A percentile compares a stretch with the other conserved stretches of the same genome.
Evolutionary conservation across 1,139 yeast genomes (phyloP).

Genomic region (Yamadazyma spencermartinsiae): DNA sequence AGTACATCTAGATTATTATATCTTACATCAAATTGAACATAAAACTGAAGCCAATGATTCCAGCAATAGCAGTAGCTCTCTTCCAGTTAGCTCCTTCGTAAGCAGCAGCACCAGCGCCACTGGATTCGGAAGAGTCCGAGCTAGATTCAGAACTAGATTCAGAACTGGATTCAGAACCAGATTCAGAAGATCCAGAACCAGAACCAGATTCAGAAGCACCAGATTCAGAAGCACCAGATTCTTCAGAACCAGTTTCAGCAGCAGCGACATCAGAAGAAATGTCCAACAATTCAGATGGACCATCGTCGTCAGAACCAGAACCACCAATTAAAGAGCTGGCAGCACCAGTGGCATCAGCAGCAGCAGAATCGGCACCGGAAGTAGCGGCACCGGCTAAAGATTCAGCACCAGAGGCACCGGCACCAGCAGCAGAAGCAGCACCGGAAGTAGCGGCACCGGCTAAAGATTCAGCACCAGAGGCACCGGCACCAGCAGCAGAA

Average conservation of each 20-base stretch:
- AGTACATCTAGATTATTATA: too few species aligned
- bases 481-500: conserved; percentile 32
- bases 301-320: not conserved
- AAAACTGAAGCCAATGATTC: conserved; percentile 40
- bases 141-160: conserved; percentile 12
- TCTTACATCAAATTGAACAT: conserved; percentile 35
- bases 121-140: conserved; percentile 13
- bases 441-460: conserved; percentile 6
- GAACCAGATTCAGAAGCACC: conserved; percentile 16
- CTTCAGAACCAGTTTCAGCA: conserved; percentile 8
- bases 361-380: not conserved
- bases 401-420: conserved; percentile 17
- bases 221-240: conserved; percentile 10
- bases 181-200: conserved; percentile 16
- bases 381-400: conserved; percentile 1
- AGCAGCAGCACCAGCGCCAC: conserved; percentile 19
- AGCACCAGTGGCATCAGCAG: conserved; percentile 1
- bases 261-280: conserved; percentile 21
- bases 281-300: conserved; percentile 9
- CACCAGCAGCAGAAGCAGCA: conserved; percentile 5
- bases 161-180: conserved; percentile 9
- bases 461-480: conserved; percentile 19
- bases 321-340: not conserved
- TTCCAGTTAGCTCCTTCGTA: conserved; percentile 38
- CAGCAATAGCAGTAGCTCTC: conserved; percentile 38